Base-by-base conservation (phyloP, 2,329 filamentous ascomycete species). In the Aphanocladium album region DNA sequence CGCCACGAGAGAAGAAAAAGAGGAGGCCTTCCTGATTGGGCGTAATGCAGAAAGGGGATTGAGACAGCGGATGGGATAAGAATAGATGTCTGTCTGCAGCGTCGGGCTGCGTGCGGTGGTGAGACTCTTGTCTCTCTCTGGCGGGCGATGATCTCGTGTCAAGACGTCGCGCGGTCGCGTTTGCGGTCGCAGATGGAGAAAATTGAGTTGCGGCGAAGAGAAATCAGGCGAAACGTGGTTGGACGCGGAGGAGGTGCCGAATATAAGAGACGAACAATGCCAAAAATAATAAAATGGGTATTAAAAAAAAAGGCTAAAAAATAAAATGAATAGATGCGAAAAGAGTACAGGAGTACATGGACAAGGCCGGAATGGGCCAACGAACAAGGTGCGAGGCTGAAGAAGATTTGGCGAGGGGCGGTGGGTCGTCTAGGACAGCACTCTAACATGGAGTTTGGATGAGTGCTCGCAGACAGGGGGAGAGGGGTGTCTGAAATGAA, bases 161-260 rank as follows among this genome's bases (percentile, higher is more conserved):
- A n/a, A n/a, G n/a, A n/a, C n/a, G n/a, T n/a, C n/a, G n/a, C n/a
- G n/a, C n/a, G n/a, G n/a, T n/a, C n/a, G n/a, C n/a, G n/a, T n/a
- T n/a, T n/a, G n/a, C n/a, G n/a, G n/a, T n/a, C 25, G 47, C 5
- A n/a, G 12, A 45, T 14, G 23, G 14, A 27, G 17, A 14, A 33
- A 33, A 55, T 55, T 55, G 35, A 39, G n/a, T 7, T 23, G 19
- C 30, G 9, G 30, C 30, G 30, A n/a, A n/a, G n/a, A 12, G 17
- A 51, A 30, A 41, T 21, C 6, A 21, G 35, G 35, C 30, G 39
- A 35, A 45, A 55, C 37, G 30, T 49, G 33, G 45, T 30, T 27
- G 37, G 25, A 35, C n/a, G 57, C 27, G 57, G 57, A 47, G 57
- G 57, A 45, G 37, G 56, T 51, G 35, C 47, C 37, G 23, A 25